Evolutionary conservation across 805 yeast species (phyloP), one percentile per base, ranked within the genome.

Genomic region (Saccharomyces eubayanus): DNA sequence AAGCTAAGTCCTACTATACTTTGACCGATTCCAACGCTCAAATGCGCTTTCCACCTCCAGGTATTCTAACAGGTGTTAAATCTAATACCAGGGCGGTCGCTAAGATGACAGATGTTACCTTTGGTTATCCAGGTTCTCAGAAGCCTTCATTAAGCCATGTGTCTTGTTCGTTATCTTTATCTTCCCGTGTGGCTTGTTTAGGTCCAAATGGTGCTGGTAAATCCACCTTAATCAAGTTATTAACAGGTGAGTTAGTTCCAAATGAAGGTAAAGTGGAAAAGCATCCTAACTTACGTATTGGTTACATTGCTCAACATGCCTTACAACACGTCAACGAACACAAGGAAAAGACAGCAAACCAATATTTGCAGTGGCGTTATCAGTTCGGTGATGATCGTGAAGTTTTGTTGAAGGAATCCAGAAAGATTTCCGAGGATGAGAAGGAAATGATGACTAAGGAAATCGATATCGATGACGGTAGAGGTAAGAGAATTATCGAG

Each of bases 171-270:
- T 78, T 94, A 56, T 87, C 96, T 2, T 77, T 92, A 60, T 88
- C 96, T n/a, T 92, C 98, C 31, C 85, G 99, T 75, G 96, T 92
- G 59, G 98, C 98, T 48, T 84, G 94, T 64, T 74, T 94, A 54
- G 99, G 99, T 53, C 97, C 98, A 57, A 92, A 92, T 71, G 99
- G 99, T 79, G 99, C 99, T 51, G 99, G 99, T 76, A 92, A 92
- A 72, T 89, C 97, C 11, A 92, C 99, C 16, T 79, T 94, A 66
- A 92, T 94, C 73, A 92, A 92, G 73, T 77, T 94, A 52, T 78
- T 92, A 62, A 94, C 98, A 9, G 99, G 89, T 60, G 99, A 92
- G 72, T 77, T 89, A 55, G 80, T 87, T 53, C 97, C 99, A 24
- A 79, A 82, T 58, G 79, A 74, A 55, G 99, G 99, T 66, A 84